Conservation (phyloP, 129 eudicot genomes). For the Mikania micrantha region DNA sequence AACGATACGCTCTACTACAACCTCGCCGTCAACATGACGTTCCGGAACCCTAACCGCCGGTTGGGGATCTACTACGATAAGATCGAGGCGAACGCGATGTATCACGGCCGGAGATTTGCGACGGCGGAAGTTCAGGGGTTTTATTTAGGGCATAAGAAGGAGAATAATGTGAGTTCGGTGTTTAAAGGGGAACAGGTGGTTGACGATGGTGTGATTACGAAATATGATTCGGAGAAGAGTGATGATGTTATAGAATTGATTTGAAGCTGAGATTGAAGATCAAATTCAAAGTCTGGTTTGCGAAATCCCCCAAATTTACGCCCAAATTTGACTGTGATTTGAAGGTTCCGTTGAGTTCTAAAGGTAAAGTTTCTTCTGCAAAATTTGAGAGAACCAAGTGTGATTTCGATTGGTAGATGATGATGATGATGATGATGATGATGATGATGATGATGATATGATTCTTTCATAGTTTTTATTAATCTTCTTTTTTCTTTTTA, state of each 20-base stretch:
- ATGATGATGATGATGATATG: background rate
- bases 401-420: conserved; percentile 55
- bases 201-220: background rate
- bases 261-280: conserved; percentile 52
- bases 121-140: conserved; percentile 23
- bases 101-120: conserved; percentile 39
- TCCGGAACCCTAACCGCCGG: conserved; percentile 64
- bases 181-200: conserved; percentile 41
- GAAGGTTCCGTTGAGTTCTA: conserved; percentile 50
- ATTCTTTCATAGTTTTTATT: background rate
- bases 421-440: no score
- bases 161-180: conserved; percentile 19
- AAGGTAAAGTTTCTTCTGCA: conserved; percentile 29
- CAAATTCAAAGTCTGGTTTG: conserved; percentile 46
- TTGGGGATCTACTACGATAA: conserved; percentile 62
- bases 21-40: conserved; percentile 43
- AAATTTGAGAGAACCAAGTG: conserved; percentile 40
- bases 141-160: conserved; percentile 60
- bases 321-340: conserved; percentile 66
- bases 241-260: conserved; percentile 41
- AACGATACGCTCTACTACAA: conserved; percentile 52
- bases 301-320: conserved; percentile 48
- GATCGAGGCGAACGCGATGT: conserved; percentile 43
- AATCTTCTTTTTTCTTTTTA: background rate
- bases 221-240: conserved; percentile 29